A percentile compares a stretch with the other conserved stretches of the same genome.
phyloP scores from a whole-genome alignment of 768 basidiomycete genomes.

The Chalciporus sphaerocephalus region DNA sequence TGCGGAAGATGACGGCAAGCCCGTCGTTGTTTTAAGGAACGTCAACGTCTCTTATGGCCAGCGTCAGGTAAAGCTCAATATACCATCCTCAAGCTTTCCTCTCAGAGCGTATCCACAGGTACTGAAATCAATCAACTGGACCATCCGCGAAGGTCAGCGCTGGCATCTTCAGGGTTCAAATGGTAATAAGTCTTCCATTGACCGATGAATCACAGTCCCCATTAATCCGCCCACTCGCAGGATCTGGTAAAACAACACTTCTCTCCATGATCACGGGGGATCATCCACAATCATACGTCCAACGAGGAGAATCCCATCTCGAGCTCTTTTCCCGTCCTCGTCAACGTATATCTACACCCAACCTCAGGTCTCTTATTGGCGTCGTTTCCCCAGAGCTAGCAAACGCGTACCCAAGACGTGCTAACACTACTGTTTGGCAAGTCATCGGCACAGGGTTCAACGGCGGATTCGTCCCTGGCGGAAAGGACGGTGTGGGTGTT shows the following conservation, averaged over 20 bases:
- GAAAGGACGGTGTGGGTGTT: conserved; percentile 43
- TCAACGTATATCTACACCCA: conserved; percentile 59
- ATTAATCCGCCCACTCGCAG: conserved; percentile 32
- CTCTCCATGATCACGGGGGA: conserved; percentile 88
- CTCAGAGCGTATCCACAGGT: conserved; percentile 42
- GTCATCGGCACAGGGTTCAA: conserved; percentile 86
- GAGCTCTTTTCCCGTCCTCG: conserved; percentile 62
- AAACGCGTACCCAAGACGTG: conserved; percentile 82
- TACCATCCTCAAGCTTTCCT: background rate
- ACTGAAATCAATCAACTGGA: conserved; percentile 76
- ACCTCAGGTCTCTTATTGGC: conserved; percentile 64
- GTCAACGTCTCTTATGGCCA: conserved; percentile 70
- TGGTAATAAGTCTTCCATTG: conserved; percentile 43
- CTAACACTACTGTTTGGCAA: conserved; percentile 65
- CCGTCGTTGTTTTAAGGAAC: conserved; percentile 57
- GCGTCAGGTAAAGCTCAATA: conserved; percentile 43
- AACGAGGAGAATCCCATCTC: conserved; percentile 43
- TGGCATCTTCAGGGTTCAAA: conserved; percentile 92
- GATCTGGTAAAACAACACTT: conserved; percentile 94
- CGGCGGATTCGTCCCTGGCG: conserved; percentile 65
- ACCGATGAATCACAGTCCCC: background rate
- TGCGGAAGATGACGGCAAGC: conserved; percentile 24
- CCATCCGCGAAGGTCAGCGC: conserved; percentile 72
- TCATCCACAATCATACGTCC: conserved; percentile 91
- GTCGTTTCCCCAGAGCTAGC: conserved; percentile 86